These are phyloP conservation scores for Fragilaria radians DNA, from an alignment of 108 stramenopile species.

Conservation along the genomic window DNA sequence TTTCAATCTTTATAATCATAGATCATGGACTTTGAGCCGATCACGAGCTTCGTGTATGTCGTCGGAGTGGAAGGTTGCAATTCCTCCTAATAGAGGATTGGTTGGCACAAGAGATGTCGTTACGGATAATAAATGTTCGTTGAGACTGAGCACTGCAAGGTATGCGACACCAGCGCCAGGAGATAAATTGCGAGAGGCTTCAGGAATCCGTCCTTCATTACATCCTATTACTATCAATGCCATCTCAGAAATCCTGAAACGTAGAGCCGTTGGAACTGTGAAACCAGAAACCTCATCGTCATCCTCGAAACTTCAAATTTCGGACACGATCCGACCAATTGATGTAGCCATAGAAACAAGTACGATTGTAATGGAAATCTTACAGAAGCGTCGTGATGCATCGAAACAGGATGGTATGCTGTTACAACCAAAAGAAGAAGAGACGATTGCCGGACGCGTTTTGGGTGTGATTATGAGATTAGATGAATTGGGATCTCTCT, in stretches of 20 bases:
- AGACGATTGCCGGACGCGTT: slow-evolving; percentile 69
- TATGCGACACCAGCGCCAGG: slow-evolving; percentile 13
- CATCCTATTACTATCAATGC: slow-evolving; percentile 84
- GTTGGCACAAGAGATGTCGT: too few species aligned
- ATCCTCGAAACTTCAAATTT: slow-evolving; percentile 9
- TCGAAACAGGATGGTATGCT: slow-evolving; percentile 41
- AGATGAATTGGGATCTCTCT: slow-evolving; percentile 43
- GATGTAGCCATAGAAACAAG: slow-evolving; percentile 59
- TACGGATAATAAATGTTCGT: too few species aligned
- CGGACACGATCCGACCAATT: slow-evolving; percentile 24
- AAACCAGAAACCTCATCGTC: too few species aligned
- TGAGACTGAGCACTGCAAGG: too few species aligned
- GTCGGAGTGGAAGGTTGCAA: too few species aligned
- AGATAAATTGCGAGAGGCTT: slow-evolving; percentile 55
- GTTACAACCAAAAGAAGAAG: slow-evolving; percentile 44
- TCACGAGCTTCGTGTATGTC: too few species aligned
- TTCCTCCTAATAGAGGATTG: too few species aligned
- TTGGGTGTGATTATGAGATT: slow-evolving; percentile 78
- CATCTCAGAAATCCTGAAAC: slow-evolving; percentile 56
- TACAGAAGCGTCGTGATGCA: slow-evolving; percentile 44
- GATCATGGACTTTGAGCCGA: too few species aligned
- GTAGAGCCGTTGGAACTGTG: slow-evolving; percentile 25
- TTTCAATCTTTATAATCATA: too few species aligned
- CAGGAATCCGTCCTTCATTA: slow-evolving; percentile 75
- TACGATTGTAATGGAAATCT: slow-evolving; percentile 44